Evolutionary conservation across 768 basidiomycete species (phyloP).

Genomic region (Tricholoma sp.): DNA sequence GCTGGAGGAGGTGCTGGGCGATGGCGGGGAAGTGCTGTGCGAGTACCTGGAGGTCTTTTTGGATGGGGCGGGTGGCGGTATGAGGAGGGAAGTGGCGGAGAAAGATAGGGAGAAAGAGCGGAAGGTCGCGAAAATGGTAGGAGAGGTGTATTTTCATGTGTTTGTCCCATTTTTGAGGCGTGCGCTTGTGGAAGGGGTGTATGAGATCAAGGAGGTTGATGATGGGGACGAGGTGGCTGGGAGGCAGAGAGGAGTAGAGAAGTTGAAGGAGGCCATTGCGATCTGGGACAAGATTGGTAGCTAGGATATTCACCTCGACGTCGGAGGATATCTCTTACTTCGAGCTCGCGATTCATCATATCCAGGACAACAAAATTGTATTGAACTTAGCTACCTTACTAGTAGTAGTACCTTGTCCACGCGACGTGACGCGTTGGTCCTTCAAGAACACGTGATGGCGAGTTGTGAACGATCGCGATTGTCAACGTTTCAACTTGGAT

Average conservation of each 20-base stretch:
- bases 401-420: too few species aligned
- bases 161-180: conserved; percentile 68
- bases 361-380: too few species aligned
- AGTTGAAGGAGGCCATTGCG: conserved; percentile 26
- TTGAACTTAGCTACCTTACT: too few species aligned
- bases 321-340: background rate
- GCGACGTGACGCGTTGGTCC: background rate
- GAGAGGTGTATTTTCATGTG: conserved; percentile 52
- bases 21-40: conserved; percentile 40
- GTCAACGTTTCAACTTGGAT: too few species aligned
- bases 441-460: background rate
- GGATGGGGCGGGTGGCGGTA: background rate
- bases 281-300: background rate
- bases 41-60: conserved; percentile 31
- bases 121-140: conserved; percentile 40
- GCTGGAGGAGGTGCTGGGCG: conserved; percentile 49
- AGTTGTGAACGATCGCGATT: too few species aligned
- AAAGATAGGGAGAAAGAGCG: conserved; percentile 18
- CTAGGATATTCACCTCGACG: background rate
- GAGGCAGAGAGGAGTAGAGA: conserved; percentile 20
- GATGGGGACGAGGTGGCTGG: background rate
- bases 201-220: conserved; percentile 33
- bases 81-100: background rate
- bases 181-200: conserved; percentile 74
- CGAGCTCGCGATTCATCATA: background rate